phyloP scores from a whole-genome alignment of 371 early-diverging fungal genomes.

The Cokeromyces recurvatus region DNA sequence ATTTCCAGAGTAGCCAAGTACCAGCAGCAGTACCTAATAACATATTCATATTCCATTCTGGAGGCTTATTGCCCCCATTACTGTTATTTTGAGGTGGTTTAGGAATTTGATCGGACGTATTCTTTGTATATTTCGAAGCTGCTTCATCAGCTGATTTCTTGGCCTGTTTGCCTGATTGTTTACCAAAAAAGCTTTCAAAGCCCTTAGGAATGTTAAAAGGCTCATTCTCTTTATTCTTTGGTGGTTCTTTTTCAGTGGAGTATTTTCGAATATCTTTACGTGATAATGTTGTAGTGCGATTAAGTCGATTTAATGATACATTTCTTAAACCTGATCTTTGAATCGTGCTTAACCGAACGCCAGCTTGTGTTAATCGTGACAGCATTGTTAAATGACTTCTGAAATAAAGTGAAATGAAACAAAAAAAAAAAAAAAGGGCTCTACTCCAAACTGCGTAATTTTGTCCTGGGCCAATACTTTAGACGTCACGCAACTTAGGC shows the following conservation, averaged over 20 bases:
- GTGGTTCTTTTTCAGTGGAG: conserved; percentile 22
- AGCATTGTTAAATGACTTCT: conserved; percentile 8
- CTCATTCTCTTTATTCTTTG: conserved; percentile 12
- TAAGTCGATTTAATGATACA: not conserved
- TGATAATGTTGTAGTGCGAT: conserved; percentile 7
- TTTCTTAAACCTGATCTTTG: conserved; percentile 2
- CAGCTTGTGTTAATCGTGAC: conserved; percentile 19
- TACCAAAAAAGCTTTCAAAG: conserved; percentile 41
- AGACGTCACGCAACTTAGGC: not conserved
- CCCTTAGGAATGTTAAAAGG: conserved; percentile 39
- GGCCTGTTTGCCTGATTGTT: conserved; percentile 19
- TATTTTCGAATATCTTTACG: conserved; percentile 20
- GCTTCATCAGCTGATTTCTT: conserved; percentile 21
- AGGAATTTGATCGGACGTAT: conserved; percentile 24
- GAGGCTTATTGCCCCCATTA: conserved; percentile 13
- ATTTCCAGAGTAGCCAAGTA: conserved; percentile 47
- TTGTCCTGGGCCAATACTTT: too few relatives aligned
- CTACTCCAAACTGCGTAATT: too few relatives aligned
- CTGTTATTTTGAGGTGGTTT: conserved; percentile 20
- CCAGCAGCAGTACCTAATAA: conserved; percentile 47
- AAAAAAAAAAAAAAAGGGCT: conserved; percentile 1
- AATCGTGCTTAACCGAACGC: not conserved
- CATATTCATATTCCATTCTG: conserved; percentile 20
- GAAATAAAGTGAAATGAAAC: not conserved
- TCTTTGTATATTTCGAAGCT: conserved; percentile 17